Percentiles rank a stretch among this genome's conserved stretches.
Evolutionary conservation across 805 yeast species (phyloP).

Genomic region (Saccharomycopsis sp.): DNA sequence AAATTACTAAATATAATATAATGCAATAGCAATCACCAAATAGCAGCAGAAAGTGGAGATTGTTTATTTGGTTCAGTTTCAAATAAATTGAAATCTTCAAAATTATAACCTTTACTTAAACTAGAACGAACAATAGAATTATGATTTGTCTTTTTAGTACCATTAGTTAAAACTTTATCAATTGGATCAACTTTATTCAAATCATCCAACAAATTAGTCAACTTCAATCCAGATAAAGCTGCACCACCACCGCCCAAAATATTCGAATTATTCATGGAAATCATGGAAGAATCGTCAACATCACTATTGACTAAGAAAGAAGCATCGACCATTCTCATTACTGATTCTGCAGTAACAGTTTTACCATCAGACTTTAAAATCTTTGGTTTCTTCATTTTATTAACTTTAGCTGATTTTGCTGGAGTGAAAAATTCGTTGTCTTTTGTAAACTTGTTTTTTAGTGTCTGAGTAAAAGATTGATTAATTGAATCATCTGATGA

Average conservation of each 20-base stretch:
- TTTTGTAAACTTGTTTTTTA: conserved; percentile 6
- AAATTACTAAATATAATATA: background rate
- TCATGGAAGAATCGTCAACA: conserved; percentile 16
- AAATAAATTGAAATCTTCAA: conserved; percentile 1
- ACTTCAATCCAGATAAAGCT: background rate
- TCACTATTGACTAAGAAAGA: conserved; percentile 17
- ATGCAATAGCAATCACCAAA: too few species aligned
- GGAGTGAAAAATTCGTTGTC: conserved; percentile 13
- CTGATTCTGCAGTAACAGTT: conserved; percentile 19
- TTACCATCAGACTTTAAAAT: conserved; percentile 17
- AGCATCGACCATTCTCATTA: conserved; percentile 18
- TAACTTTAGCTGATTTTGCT: background rate
- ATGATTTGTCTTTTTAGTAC: background rate
- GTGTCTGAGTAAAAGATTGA: conserved; percentile 10
- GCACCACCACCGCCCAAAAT: background rate
- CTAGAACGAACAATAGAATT: conserved; percentile 2
- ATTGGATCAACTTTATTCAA: conserved; percentile 17
- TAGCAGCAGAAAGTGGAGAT: too few species aligned
- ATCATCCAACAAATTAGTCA: conserved; percentile 14
- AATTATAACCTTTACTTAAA: conserved; percentile 10
- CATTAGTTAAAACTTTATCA: conserved; percentile 10
- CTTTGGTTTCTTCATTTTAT: conserved; percentile 18
- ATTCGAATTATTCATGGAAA: conserved; percentile 7
- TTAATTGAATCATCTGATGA: conserved; percentile 4
- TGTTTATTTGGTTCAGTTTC: too few species aligned